A percentile compares a stretch with the other conserved stretches of the same genome.
Conservation (phyloP, 2,329 filamentous ascomycete species). For the Waltergamsia citrina region DNA sequence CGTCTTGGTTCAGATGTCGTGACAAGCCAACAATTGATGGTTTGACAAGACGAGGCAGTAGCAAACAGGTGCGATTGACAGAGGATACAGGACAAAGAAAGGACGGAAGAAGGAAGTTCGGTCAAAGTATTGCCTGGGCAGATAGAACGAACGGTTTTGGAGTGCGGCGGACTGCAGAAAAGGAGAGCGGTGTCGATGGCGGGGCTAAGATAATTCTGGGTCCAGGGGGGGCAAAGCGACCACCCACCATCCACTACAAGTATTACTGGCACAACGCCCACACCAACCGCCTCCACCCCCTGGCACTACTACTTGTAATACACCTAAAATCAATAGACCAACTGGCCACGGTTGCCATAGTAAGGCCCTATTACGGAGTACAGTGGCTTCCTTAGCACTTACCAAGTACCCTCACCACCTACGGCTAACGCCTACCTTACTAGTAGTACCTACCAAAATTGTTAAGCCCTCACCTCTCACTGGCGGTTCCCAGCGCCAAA, state of each 20-base stretch:
- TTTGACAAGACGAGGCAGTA: constrained; percentile 1
- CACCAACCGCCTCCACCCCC: neutral
- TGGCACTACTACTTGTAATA: too few relatives aligned
- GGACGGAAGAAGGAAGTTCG: constrained; percentile 12
- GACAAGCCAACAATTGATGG: constrained; percentile 1
- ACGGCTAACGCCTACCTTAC: too few relatives aligned
- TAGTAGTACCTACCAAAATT: too few relatives aligned
- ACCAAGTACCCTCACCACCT: too few relatives aligned
- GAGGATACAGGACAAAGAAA: neutral
- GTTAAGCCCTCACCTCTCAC: too few relatives aligned
- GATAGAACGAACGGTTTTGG: constrained; percentile 6
- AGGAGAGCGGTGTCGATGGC: constrained; percentile 10
- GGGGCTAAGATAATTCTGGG: constrained; percentile 30
- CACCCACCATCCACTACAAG: constrained; percentile 2
- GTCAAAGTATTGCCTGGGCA: neutral
- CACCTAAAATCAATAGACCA: too few relatives aligned
- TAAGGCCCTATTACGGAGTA: too few relatives aligned
- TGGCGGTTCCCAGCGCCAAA: too few relatives aligned
- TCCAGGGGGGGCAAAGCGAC: constrained; percentile 12
- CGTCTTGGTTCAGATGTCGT: constrained; percentile 1
- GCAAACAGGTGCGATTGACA: neutral
- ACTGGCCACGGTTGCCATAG: too few relatives aligned
- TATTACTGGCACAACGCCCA: too few relatives aligned
- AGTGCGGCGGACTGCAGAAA: constrained; percentile 10
- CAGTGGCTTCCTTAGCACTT: too few relatives aligned